Conservation (phyloP, 2,329 filamentous ascomycete species). For the Aspergillus aculeatinus region DNA sequence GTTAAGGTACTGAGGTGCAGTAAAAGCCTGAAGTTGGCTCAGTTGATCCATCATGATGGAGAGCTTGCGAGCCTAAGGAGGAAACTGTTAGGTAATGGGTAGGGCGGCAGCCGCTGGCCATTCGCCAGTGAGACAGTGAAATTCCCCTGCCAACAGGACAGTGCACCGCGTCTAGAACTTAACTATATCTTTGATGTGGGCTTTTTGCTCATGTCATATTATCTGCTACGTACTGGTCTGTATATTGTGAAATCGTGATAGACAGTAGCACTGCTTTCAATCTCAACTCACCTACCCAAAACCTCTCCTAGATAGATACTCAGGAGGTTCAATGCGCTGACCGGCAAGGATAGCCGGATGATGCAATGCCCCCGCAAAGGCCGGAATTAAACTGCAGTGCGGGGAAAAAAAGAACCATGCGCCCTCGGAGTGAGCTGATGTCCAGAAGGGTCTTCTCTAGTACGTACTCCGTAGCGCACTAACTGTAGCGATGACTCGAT, state of each 20-base stretch:
- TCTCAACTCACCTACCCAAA: not conserved
- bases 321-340: slow-evolving; percentile 3
- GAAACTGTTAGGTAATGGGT: slow-evolving; percentile 38
- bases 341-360: slow-evolving; percentile 13
- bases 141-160: slow-evolving; percentile 8
- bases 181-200: slow-evolving; percentile 5
- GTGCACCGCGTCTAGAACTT: slow-evolving; percentile 20
- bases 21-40: not conserved
- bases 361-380: slow-evolving; percentile 29
- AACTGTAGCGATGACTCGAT: not conserved
- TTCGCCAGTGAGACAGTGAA: slow-evolving; percentile 22
- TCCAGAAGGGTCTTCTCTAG: slow-evolving; percentile 4
- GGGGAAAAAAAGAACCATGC: slow-evolving; percentile 21
- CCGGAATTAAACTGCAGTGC: slow-evolving; percentile 26
- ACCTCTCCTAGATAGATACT: not conserved
- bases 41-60: not conserved
- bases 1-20: not conserved
- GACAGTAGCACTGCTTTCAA: not conserved
- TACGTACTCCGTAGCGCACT: not conserved
- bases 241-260: not conserved
- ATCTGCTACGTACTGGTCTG: not conserved
- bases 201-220: slow-evolving; percentile 5
- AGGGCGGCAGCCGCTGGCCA: slow-evolving; percentile 19
- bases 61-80: not conserved
- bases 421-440: not conserved